These are phyloP conservation scores for Musa beccarii DNA, from an alignment of 176 grass and related monocot species.

Conservation along the genomic window DNA sequence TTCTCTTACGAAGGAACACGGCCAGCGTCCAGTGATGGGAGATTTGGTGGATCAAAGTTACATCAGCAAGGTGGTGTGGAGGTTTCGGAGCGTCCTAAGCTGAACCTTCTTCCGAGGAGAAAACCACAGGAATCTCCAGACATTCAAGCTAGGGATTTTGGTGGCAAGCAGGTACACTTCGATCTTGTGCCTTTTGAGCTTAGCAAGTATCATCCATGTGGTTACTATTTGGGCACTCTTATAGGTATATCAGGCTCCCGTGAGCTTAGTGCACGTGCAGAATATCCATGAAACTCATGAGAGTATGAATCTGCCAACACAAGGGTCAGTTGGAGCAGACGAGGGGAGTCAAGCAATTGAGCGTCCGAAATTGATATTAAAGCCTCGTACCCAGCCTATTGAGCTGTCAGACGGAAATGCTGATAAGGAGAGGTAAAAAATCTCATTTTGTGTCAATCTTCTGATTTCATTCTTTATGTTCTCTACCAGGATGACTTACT, in stretches of 20 bases:
- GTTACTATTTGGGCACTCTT: constrained; percentile 20
- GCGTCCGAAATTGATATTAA: constrained; percentile 71
- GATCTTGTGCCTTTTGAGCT: background rate
- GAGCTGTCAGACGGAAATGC: constrained; percentile 41
- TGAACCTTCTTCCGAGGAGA: constrained; percentile 75
- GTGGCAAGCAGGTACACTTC: constrained; percentile 40
- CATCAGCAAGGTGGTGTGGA: constrained; percentile 11
- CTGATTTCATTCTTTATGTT: background rate
- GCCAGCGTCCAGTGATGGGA: constrained; percentile 60
- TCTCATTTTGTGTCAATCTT: background rate
- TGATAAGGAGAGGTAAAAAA: constrained; percentile 55
- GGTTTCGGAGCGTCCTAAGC: constrained; percentile 48
- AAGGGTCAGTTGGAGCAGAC: constrained; percentile 36
- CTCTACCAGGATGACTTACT: background rate
- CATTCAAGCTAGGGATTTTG: constrained; percentile 21
- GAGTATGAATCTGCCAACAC: constrained; percentile 32
- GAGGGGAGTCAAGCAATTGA: constrained; percentile 31
- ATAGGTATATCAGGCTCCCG: constrained; percentile 27
- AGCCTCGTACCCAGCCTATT: constrained; percentile 46
- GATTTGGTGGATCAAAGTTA: constrained; percentile 25
- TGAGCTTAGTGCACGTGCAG: constrained; percentile 30
- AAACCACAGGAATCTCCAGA: constrained; percentile 53
- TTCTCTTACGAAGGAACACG: constrained; percentile 17
- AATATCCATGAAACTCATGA: constrained; percentile 34
- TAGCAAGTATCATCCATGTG: background rate